These are phyloP conservation scores for Conoideocrella luteorostrata DNA, from an alignment of 2,329 filamentous ascomycete species.

Conservation along the genomic window DNA sequence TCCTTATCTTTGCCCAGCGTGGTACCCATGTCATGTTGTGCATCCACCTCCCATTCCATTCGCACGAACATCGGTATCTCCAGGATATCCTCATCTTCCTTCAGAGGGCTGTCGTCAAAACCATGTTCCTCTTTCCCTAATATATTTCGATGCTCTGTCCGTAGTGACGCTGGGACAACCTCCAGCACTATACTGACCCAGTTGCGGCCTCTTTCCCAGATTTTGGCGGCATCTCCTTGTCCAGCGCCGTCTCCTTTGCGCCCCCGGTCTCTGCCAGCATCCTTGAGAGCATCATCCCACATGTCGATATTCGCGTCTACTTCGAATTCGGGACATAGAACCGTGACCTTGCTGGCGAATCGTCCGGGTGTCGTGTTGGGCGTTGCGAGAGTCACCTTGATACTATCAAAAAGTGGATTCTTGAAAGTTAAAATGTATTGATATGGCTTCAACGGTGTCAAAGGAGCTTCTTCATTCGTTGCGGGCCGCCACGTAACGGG, in stretches of 20 bases:
- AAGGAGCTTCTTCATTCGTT: constrained; percentile 24
- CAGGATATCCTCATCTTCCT: constrained; percentile 57
- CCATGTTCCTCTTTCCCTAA: constrained; percentile 25
- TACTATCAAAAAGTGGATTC: constrained; percentile 88
- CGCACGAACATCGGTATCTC: constrained; percentile 94
- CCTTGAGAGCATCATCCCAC: constrained; percentile 81
- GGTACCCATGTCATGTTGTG: constrained; percentile 56
- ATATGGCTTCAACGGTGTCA: constrained; percentile 53
- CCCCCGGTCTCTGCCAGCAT: constrained; percentile 32
- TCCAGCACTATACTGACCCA: constrained; percentile 94
- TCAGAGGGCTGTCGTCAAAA: constrained; percentile 40
- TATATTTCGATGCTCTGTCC: constrained; percentile 28
- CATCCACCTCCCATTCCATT: constrained; percentile 80
- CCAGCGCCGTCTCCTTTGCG: constrained; percentile 33
- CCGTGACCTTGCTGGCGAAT: constrained; percentile 74
- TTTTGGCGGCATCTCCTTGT: constrained; percentile 78
- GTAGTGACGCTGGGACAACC: constrained; percentile 62
- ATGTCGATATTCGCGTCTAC: constrained; percentile 85
- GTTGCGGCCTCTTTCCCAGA: constrained; percentile 92
- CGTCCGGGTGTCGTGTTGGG: constrained; percentile 71
- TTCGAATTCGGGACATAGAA: constrained; percentile 90
- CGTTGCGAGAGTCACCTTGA: constrained; percentile 82
- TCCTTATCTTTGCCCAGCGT: constrained; percentile 48
- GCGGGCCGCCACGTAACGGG: constrained; percentile 28
- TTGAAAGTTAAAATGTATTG: constrained; percentile 87